Base-by-base conservation (phyloP, 345 rosid species). In the Bruguiera gymnorhiza region DNA sequence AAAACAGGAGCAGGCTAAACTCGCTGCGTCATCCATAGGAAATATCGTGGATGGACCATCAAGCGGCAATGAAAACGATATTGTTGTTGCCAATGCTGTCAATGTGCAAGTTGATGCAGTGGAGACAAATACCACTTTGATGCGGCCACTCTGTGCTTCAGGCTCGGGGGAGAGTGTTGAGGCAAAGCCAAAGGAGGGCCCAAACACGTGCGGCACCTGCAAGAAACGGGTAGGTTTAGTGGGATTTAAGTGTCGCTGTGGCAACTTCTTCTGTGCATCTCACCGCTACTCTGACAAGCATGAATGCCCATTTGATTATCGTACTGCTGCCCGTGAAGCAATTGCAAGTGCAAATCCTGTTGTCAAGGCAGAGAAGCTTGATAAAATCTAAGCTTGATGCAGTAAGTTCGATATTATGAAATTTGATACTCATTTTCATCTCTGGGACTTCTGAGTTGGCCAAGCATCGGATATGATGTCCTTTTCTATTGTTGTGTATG, bases 211-310 rank as follows among this genome's bases (percentile, higher is more conserved):
- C 61, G 71, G 54, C n/a, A 66, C 67, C 20, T 91, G 96, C 70
- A 30, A 65, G 24, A 91, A 75, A 82, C 82, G 86, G 36, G 86
- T 91, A 32, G 93, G 93, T 30, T 61, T 91, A 65, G 78, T 85
- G 11, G 91, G 91, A 56, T 91, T 89, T 55, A 80, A 66, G 51
- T 89, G 96, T 75, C 78, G 78, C 71, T 91, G 97, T 8, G 90
- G 91, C 11, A 68, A 78, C 77, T 71, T 80, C 60, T 91, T 83
- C 76, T 91, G 97, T 70, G 81, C 83, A 48, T 73, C 69, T 27
- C 93, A 87, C 75, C 91, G 95, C 19, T 87, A 89, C 80, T 85
- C 93, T 1, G 96, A 89, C 74, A 84, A 84, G 48, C 97, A 87
- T 52, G 78, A 75, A 48, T 91, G 97, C 63, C 75, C 84, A 0